phyloP scores from a whole-genome alignment of 23 red algal genomes.

The Chondrus crispus region DNA sequence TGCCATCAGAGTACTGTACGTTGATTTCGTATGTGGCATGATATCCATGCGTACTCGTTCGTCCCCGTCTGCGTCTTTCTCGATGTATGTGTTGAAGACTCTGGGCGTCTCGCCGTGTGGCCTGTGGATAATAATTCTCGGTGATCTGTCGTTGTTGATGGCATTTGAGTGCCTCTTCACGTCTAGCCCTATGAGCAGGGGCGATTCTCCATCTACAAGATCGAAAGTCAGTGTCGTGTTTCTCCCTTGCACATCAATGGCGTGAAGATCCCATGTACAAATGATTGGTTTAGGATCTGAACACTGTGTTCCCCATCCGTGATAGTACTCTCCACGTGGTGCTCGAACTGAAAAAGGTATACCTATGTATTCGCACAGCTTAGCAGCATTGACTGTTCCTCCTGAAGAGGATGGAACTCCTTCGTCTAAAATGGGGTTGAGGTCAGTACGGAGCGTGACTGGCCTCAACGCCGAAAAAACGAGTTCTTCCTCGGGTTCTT shows the following conservation, averaged over 20 bases:
- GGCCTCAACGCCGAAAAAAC: neutral
- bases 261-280: neutral
- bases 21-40: neutral
- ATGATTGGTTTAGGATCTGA: neutral
- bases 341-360: neutral
- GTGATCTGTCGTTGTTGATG: too few species aligned
- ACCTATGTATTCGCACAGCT: neutral
- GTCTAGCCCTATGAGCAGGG: neutral
- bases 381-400: neutral
- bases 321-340: neutral
- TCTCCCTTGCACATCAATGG: neutral
- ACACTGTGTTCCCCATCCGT: neutral
- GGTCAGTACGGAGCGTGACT: neutral
- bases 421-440: conserved; percentile 16
- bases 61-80: neutral
- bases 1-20: neutral
- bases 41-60: neutral
- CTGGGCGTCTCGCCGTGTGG: too few species aligned
- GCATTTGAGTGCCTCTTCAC: neutral
- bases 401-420: neutral
- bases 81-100: too few species aligned
- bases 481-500: too few species aligned
- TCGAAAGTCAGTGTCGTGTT: neutral
- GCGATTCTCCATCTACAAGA: neutral
- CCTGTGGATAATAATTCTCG: too few species aligned